Evolutionary conservation across 306 rosid species (phyloP), one percentile per base, ranked within the genome.

Genomic region (Trifolium pratense): DNA sequence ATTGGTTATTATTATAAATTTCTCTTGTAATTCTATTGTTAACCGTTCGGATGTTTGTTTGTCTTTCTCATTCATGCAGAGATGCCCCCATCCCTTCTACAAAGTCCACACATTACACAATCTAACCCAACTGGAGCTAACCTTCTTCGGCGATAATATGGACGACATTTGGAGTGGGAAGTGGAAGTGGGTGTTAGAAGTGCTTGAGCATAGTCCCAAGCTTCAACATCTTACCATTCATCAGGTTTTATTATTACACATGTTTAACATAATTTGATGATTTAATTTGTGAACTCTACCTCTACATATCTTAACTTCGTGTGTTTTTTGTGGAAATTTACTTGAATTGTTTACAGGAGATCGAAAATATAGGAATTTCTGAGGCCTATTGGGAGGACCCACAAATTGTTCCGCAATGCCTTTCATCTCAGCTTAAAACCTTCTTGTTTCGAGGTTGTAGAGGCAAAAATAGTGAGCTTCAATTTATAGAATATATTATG

Each of bases 41-140:
- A n/a, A n/a, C n/a, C n/a, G n/a, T n/a, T n/a, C n/a, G n/a, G n/a
- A n/a, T n/a, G n/a, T n/a, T 11, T 13, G 14, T 15, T 15, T 48
- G 1, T 51, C 25, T 17, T 17, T 51, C 3, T 16, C 17, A 52
- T 51, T 21, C 32, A 23, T 57, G 6, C n/a, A 55, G 61, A 55
- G 1, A 0, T 4, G 4, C 3, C 29, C 29, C 2, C 2, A 0
- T 4, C 6, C 1, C 32, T 3, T 29, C 0, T 4, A 29, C 1
- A 1, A 2, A 55, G 61, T 55, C 15, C 61, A n/a, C 5, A 55
- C 7, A 1, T 55, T 55, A 10, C 7, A 55, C 15, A 55, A 55
- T 55, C 61, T 55, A 55, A 55, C n/a, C 12, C 32, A 21, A 10
- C 4, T 55, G 61, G 25, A 55, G 32, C 6, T 55, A 20, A 7